phyloP scores from a whole-genome alignment of 768 basidiomycete genomes.

The Rhizopogon roseolus region DNA sequence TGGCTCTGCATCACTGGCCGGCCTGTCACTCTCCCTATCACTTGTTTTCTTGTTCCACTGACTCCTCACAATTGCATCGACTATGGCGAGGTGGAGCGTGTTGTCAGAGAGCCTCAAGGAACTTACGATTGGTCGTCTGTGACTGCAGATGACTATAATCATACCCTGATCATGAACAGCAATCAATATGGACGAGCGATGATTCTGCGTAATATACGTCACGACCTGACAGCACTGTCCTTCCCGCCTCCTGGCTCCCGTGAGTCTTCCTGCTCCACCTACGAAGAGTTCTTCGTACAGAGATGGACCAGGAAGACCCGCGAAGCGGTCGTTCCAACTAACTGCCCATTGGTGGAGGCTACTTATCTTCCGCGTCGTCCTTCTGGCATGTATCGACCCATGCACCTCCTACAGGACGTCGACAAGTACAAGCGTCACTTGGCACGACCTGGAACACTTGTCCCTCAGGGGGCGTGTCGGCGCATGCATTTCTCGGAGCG shows the following conservation, averaged over 20 bases:
- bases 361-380: slow-evolving; percentile 36
- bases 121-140: slow-evolving; percentile 52
- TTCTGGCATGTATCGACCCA: slow-evolving; percentile 34
- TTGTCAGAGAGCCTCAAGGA: slow-evolving; percentile 48
- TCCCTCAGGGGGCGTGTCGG: slow-evolving; percentile 43
- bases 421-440: slow-evolving; percentile 22
- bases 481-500: slow-evolving; percentile 50
- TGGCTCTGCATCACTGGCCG: slow-evolving; percentile 60
- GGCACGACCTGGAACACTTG: slow-evolving; percentile 26
- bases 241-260: slow-evolving; percentile 45
- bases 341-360: slow-evolving; percentile 63
- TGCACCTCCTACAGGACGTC: slow-evolving; percentile 15
- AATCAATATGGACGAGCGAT: slow-evolving; percentile 53
- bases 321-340: slow-evolving; percentile 39
- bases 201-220: slow-evolving; percentile 51
- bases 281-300: slow-evolving; percentile 53
- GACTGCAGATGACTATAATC: slow-evolving; percentile 42
- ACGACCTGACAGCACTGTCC: slow-evolving; percentile 66
- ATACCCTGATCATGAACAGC: slow-evolving; percentile 49
- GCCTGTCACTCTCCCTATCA: slow-evolving; percentile 45
- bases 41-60: slow-evolving; percentile 66
- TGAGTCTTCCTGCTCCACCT: slow-evolving; percentile 45
- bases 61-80: slow-evolving; percentile 46
- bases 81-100: slow-evolving; percentile 47
- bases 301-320: slow-evolving; percentile 50